Percentiles rank a stretch among this genome's conserved stretches.
Conservation (phyloP, 306 rosid genomes). For the Vigna trinervia region DNA sequence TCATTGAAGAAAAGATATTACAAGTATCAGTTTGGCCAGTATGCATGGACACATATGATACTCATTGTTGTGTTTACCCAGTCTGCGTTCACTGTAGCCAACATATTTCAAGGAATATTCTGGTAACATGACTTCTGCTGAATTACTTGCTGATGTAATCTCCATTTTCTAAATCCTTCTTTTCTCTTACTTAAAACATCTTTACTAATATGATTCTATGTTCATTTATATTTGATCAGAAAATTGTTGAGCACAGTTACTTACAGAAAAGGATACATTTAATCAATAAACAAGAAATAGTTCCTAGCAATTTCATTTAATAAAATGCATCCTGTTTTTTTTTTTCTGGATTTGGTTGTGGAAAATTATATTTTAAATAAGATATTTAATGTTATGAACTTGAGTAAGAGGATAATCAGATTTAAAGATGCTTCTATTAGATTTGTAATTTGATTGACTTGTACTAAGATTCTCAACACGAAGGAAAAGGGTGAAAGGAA, state of each 20-base stretch:
- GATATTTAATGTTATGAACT: too few relatives aligned
- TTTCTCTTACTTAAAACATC: neutral
- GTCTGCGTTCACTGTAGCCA: constrained; percentile 94
- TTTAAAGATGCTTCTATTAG: too few relatives aligned
- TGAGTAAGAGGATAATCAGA: too few relatives aligned
- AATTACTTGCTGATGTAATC: constrained; percentile 31
- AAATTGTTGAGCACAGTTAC: neutral
- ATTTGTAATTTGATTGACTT: too few relatives aligned
- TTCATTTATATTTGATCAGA: neutral
- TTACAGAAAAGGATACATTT: neutral
- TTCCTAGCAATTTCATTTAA: neutral
- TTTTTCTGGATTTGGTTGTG: neutral
- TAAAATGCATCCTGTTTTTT: too few relatives aligned
- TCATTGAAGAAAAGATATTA: constrained; percentile 87
- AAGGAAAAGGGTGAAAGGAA: too few relatives aligned
- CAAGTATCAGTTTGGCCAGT: constrained; percentile 98
- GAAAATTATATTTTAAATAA: neutral
- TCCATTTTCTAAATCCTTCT: constrained; percentile 5
- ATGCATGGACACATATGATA: constrained; percentile 99
- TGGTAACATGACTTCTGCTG: constrained; percentile 64
- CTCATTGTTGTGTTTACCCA: constrained; percentile 91
- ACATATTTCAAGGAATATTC: constrained; percentile 93
- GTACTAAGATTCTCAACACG: too few relatives aligned
- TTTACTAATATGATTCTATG: constrained; percentile 1
- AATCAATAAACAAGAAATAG: neutral